Evolutionary conservation across 2,329 filamentous ascomycete genomes (phyloP).

Genomic region (Cladophialophora bantiana): DNA sequence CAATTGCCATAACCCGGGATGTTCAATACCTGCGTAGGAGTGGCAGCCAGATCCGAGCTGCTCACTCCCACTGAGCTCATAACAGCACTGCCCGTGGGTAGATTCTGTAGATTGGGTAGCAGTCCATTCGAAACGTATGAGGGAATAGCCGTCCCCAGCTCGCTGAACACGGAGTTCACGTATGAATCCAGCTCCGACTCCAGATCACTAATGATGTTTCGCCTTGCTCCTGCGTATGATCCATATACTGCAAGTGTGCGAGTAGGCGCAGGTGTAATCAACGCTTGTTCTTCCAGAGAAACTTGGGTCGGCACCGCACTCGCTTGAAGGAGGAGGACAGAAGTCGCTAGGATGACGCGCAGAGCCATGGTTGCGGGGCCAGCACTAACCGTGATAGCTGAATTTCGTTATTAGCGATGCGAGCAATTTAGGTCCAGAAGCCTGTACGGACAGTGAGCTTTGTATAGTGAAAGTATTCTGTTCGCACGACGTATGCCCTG

Average conservation of each 20-base stretch:
- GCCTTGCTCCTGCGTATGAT: slow-evolving; percentile 51
- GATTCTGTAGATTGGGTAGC: slow-evolving; percentile 70
- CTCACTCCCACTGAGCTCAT: slow-evolving; percentile 67
- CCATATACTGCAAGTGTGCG: slow-evolving; percentile 52
- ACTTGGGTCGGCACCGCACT: slow-evolving; percentile 28
- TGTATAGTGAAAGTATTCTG: not conserved
- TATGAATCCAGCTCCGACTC: slow-evolving; percentile 48
- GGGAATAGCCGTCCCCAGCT: slow-evolving; percentile 63
- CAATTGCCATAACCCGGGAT: slow-evolving; percentile 77
- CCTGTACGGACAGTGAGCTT: not conserved
- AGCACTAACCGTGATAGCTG: not conserved
- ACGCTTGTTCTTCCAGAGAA: slow-evolving; percentile 27
- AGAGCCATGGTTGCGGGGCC: slow-evolving; percentile 4
- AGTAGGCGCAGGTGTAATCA: slow-evolving; percentile 55
- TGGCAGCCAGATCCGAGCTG: slow-evolving; percentile 64
- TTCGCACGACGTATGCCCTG: not conserved
- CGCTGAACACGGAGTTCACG: slow-evolving; percentile 50
- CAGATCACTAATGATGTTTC: slow-evolving; percentile 61
- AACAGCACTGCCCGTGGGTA: slow-evolving; percentile 69
- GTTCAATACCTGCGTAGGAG: slow-evolving; percentile 74
- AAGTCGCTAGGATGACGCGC: slow-evolving; percentile 3
- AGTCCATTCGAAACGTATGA: slow-evolving; percentile 69
- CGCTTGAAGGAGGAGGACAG: slow-evolving; percentile 14
- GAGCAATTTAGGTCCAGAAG: not conserved
- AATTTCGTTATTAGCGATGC: not conserved